phyloP scores from a whole-genome alignment of 495 filamentous ascomycete genomes.

The Penicillium egyptiacum region DNA sequence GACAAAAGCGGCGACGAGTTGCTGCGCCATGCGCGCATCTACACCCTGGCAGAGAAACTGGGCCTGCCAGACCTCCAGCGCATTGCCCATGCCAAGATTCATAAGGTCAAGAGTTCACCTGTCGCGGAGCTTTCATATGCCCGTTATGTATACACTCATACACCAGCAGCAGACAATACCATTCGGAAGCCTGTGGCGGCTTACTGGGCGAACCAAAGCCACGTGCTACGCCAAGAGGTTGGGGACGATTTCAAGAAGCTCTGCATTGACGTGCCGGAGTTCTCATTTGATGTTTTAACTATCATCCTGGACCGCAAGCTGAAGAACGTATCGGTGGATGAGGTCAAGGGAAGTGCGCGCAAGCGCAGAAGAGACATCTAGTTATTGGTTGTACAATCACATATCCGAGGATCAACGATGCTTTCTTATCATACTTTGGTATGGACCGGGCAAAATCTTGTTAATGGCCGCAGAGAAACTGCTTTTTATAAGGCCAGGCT shows the following conservation, averaged over 20 bases:
- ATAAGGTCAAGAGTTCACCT: constrained; percentile 79
- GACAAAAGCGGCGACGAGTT: constrained; percentile 76
- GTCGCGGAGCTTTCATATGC: constrained; percentile 88
- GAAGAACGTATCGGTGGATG: constrained; percentile 42
- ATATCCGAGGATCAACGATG: not conserved
- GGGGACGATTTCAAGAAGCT: constrained; percentile 76
- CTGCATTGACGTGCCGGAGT: constrained; percentile 87
- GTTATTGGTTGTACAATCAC: constrained; percentile 1
- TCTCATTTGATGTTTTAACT: constrained; percentile 84
- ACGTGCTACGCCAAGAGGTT: constrained; percentile 78
- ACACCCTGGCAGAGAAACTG: constrained; percentile 84
- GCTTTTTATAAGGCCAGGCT: constrained; percentile 31
- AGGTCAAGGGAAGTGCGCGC: constrained; percentile 32
- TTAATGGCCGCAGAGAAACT: not conserved
- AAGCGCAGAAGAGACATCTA: constrained; percentile 38
- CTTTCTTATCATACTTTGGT: not conserved
- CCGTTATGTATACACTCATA: constrained; percentile 83
- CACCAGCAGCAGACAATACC: constrained; percentile 61
- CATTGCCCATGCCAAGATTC: constrained; percentile 84
- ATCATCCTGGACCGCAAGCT: constrained; percentile 67
- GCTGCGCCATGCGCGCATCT: constrained; percentile 81
- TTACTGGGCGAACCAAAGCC: constrained; percentile 83
- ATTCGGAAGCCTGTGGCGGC: constrained; percentile 83
- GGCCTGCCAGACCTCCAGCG: constrained; percentile 68
- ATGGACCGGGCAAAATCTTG: not conserved